A percentile compares a stretch with the other conserved stretches of the same genome.
Conservation (phyloP, 305 asterid genomes). For the Solanum hybrid region DNA sequence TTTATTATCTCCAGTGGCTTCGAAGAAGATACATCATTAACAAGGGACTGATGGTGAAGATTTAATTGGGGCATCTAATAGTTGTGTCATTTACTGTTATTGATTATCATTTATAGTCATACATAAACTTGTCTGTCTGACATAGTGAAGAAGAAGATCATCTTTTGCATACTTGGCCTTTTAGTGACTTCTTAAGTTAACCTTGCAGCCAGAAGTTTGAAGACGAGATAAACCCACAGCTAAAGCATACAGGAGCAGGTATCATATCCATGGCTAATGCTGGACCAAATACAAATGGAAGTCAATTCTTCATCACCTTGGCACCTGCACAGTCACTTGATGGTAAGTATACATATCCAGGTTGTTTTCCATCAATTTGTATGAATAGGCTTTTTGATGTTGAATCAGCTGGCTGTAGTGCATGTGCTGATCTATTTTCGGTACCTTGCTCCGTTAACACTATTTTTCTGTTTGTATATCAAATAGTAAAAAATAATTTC, state of each 20-base stretch:
- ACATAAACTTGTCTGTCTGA: not conserved
- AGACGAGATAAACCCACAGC: constrained; percentile 68
- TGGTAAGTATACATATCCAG: constrained; percentile 32
- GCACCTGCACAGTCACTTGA: constrained; percentile 94
- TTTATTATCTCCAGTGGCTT: not conserved
- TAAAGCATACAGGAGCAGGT: constrained; percentile 99
- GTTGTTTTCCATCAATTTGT: constrained; percentile 5
- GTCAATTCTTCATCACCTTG: constrained; percentile 93
- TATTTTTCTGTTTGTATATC: not conserved
- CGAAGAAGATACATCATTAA: not conserved
- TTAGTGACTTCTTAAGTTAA: not conserved
- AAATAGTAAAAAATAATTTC: not conserved
- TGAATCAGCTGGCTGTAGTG: not conserved
- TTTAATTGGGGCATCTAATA: not conserved
- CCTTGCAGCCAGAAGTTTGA: constrained; percentile 74
- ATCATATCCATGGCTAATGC: constrained; percentile 97
- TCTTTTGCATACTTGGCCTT: not conserved
- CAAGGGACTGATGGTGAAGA: not conserved
- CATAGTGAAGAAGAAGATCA: not conserved
- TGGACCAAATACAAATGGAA: constrained; percentile 95
- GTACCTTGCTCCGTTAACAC: not conserved
- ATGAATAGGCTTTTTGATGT: not conserved
- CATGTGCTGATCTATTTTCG: not conserved
- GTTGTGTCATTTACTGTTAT: not conserved
- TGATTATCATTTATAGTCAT: not conserved